Evolutionary conservation across 2,329 filamentous ascomycete species (phyloP).

Genomic region (Stemphylium beticola): DNA sequence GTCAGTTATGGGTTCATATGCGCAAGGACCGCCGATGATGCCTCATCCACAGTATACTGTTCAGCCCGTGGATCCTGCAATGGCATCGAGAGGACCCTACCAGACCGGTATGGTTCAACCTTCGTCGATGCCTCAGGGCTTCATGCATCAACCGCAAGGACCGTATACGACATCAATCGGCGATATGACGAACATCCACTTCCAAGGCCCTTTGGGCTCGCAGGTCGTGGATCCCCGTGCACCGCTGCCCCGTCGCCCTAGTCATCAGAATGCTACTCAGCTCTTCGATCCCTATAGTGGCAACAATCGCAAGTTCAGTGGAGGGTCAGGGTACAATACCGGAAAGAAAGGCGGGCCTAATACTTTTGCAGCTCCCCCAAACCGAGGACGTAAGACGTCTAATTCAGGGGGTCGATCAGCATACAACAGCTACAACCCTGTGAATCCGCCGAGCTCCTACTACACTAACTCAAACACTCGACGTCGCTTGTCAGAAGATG

Average conservation of each 20-base stretch:
- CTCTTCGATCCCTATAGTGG: conserved; percentile 9
- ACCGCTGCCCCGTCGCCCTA: conserved; percentile 4
- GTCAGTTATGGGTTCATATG: conserved; percentile 19
- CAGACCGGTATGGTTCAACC: conserved; percentile 13
- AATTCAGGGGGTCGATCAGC: conserved; percentile 12
- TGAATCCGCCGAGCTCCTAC: conserved; percentile 7
- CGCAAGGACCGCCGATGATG: conserved; percentile 15
- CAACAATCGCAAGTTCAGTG: conserved; percentile 27
- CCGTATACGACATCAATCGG: conserved; percentile 25
- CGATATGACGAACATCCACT: conserved; percentile 40
- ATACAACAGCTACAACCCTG: conserved; percentile 18
- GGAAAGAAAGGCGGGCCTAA: conserved; percentile 21
- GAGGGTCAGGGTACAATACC: conserved; percentile 5
- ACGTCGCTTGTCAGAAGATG: conserved; percentile 15
- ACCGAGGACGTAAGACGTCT: conserved; percentile 33
- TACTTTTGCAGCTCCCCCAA: conserved; percentile 16
- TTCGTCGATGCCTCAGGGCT: conserved; percentile 19
- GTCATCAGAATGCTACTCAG: conserved; percentile 23
- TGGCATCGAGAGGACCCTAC: conserved; percentile 16
- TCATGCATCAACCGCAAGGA: conserved; percentile 15
- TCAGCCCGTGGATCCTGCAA: conserved; percentile 18
- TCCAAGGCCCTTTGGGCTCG: conserved; percentile 9
- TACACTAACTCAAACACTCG: neutral
- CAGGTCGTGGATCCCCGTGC: conserved; percentile 18
- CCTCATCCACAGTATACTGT: conserved; percentile 15